Percentiles rank a stretch among this genome's conserved stretches.
Evolutionary conservation across 169 alveolate genomes (phyloP).

Genomic region (Cryptosporidium bovis): DNA sequence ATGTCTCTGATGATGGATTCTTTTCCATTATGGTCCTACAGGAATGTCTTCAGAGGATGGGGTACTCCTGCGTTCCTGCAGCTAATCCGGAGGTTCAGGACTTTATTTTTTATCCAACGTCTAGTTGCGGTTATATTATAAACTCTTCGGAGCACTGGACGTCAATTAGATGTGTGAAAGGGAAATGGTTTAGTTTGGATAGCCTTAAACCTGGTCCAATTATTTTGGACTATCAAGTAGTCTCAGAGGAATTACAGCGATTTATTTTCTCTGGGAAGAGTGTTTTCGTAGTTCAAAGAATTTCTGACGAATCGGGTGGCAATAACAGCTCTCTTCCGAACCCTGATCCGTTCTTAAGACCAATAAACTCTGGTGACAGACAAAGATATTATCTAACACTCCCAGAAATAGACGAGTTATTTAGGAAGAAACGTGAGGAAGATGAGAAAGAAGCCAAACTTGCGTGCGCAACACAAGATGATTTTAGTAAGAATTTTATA

Average conservation of each 20-base stretch:
- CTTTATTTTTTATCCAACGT: conserved; percentile 70
- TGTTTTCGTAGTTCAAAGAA: conserved; percentile 59
- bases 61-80: conserved; percentile 80
- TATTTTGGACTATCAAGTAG: conserved; percentile 74
- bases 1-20: conserved; percentile 83
- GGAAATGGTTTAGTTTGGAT: conserved; percentile 84
- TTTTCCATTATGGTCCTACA: conserved; percentile 81
- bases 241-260: conserved; percentile 22
- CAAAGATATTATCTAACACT: conserved; percentile 31
- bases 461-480: neutral
- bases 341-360: conserved; percentile 73
- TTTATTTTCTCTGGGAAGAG: conserved; percentile 59
- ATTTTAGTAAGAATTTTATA: conserved; percentile 11
- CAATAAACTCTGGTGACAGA: conserved; percentile 13
- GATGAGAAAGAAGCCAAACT: conserved; percentile 4
- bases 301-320: conserved; percentile 25
- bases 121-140: conserved; percentile 84
- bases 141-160: conserved; percentile 85
- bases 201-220: conserved; percentile 82
- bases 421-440: conserved; percentile 1
- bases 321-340: conserved; percentile 30
- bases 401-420: conserved; percentile 30
- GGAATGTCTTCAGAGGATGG: conserved; percentile 81
- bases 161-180: conserved; percentile 81
- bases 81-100: conserved; percentile 72